A percentile compares a stretch with the other conserved stretches of the same genome.
These are phyloP conservation scores for Mortierella sp. DNA, from an alignment of 371 early-diverging fungal genomes.

Conservation along the genomic window DNA sequence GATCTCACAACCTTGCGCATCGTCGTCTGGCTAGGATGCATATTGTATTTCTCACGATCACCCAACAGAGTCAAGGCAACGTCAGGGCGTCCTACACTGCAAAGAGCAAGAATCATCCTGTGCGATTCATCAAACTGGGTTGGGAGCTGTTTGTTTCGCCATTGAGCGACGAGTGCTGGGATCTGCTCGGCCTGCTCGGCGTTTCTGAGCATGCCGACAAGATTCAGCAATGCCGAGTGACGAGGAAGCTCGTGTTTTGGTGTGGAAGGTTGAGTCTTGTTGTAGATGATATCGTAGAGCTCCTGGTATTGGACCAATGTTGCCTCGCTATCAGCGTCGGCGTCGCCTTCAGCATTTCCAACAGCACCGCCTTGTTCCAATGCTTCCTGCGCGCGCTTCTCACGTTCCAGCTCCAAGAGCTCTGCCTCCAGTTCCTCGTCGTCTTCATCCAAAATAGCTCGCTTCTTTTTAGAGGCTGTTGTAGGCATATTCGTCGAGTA, in stretches of 20 bases:
- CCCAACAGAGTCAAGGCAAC: conserved; percentile 53
- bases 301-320: conserved; percentile 28
- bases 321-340: conserved; percentile 1
- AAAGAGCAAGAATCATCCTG: conserved; percentile 41
- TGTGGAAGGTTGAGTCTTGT: conserved; percentile 13
- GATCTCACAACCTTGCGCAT: conserved; percentile 45
- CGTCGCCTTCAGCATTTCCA: not conserved
- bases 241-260: conserved; percentile 37
- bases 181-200: conserved; percentile 35
- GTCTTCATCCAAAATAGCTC: conserved; percentile 42
- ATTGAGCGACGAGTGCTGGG: conserved; percentile 53
- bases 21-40: conserved; percentile 37
- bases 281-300: conserved; percentile 26
- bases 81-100: conserved; percentile 50
- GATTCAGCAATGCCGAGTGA: conserved; percentile 30
- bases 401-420: conserved; percentile 42
- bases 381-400: conserved; percentile 46
- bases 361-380: conserved; percentile 24
- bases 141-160: conserved; percentile 55
- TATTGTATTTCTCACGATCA: conserved; percentile 53
- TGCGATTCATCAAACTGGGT: conserved; percentile 33
- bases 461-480: conserved; percentile 37
- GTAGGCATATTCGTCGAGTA: not conserved
- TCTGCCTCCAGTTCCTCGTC: conserved; percentile 52
- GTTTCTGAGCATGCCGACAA: conserved; percentile 21